These are phyloP conservation scores for Actinomortierella wolfii DNA, from an alignment of 371 early-diverging fungal species.

Conservation along the genomic window DNA sequence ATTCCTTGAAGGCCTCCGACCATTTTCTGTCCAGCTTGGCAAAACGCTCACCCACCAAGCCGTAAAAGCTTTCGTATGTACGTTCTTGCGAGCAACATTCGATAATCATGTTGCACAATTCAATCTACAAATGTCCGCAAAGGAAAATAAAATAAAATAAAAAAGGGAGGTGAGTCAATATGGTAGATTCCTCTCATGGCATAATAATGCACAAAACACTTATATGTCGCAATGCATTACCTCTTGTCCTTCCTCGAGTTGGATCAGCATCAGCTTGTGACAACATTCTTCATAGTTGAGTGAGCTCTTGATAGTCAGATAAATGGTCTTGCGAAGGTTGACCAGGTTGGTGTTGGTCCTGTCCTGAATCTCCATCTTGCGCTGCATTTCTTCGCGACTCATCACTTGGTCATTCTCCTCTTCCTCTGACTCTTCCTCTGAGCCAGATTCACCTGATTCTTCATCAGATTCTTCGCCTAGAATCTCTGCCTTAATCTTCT, in stretches of 20 bases:
- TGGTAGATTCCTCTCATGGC: no score
- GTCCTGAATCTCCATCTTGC: conserved; percentile 81
- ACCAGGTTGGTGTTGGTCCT: conserved; percentile 89
- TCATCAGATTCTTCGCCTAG: conserved; percentile 79
- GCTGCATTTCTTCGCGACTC: conserved; percentile 25
- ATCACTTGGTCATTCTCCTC: conserved; percentile 60
- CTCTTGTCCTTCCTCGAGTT: conserved; percentile 85
- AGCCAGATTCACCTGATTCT: conserved; percentile 54
- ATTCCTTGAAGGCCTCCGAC: conserved; percentile 76
- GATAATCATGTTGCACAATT: conserved; percentile 94
- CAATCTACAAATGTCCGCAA: conserved; percentile 54
- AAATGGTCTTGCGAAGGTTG: conserved; percentile 90
- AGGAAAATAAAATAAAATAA: not conserved
- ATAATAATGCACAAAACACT: not conserved
- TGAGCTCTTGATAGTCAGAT: conserved; percentile 95
- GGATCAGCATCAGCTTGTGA: conserved; percentile 91
- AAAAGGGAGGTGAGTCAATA: no score
- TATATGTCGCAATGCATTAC: conserved; percentile 30
- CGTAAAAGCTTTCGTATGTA: conserved; percentile 92
- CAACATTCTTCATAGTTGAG: conserved; percentile 95
- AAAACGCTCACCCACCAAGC: conserved; percentile 93
- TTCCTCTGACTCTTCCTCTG: conserved; percentile 48
- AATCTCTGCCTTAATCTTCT: conserved; percentile 83
- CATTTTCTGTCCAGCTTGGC: conserved; percentile 84
- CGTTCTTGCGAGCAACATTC: conserved; percentile 97